These are phyloP conservation scores for Tulasnella sp. DNA, from an alignment of 768 basidiomycete genomes.

Conservation along the genomic window DNA sequence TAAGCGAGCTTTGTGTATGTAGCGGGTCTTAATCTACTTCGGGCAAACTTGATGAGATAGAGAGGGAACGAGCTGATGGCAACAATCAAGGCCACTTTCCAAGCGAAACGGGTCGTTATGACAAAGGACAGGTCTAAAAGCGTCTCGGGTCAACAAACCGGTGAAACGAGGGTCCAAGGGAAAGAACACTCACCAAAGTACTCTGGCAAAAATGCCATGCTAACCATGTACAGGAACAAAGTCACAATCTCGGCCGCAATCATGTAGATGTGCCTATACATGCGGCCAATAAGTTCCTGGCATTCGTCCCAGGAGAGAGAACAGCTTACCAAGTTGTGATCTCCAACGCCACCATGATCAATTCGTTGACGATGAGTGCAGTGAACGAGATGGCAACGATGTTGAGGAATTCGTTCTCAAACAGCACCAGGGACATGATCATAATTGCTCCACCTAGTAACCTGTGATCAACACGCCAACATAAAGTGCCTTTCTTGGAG, in stretches of 20 bases:
- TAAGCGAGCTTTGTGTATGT: conserved; percentile 73
- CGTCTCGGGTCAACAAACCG: conserved; percentile 15
- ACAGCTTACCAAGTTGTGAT: conserved; percentile 82
- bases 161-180: not conserved
- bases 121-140: conserved; percentile 79
- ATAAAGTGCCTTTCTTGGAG: not conserved
- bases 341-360: conserved; percentile 98
- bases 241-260: conserved; percentile 85
- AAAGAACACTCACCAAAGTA: conserved; percentile 74
- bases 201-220: conserved; percentile 89
- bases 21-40: conserved; percentile 80
- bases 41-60: conserved; percentile 82
- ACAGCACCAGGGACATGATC: conserved; percentile 92
- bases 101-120: conserved; percentile 74
- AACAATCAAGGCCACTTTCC: conserved; percentile 94
- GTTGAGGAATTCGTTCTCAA: conserved; percentile 95
- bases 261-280: conserved; percentile 86
- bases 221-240: conserved; percentile 76
- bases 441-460: conserved; percentile 86
- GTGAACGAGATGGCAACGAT: conserved; percentile 99
- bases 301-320: not conserved
- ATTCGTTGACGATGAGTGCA: conserved; percentile 88
- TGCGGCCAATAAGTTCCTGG: not conserved
- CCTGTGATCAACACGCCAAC: not conserved
- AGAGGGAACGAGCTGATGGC: conserved; percentile 88